Evolutionary conservation across 371 early-diverging fungal species (phyloP).

Genomic region (Lichtheimia ornata): DNA sequence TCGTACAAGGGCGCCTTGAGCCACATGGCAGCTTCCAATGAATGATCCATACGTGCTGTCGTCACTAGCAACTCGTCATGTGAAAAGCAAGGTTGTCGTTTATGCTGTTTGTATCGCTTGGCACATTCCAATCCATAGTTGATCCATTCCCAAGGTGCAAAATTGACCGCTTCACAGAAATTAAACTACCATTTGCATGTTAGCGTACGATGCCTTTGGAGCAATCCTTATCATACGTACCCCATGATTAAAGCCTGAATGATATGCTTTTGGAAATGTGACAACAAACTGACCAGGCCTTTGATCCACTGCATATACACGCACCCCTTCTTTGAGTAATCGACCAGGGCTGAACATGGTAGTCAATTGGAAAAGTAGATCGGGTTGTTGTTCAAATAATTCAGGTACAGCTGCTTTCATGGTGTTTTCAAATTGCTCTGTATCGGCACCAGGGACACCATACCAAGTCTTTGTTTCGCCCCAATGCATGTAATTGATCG

Average conservation of each 20-base stretch:
- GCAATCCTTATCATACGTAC: slow-evolving; percentile 38
- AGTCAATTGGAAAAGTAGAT: slow-evolving; percentile 89
- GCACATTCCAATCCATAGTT: slow-evolving; percentile 81
- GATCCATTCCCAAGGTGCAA: slow-evolving; percentile 92
- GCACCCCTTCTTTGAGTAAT: slow-evolving; percentile 74
- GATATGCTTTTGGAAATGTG: slow-evolving; percentile 95
- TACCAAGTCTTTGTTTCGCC: slow-evolving; percentile 99
- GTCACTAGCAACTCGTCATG: slow-evolving; percentile 88
- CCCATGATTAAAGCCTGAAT: slow-evolving; percentile 96
- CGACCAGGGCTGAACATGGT: slow-evolving; percentile 87
- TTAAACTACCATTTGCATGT: slow-evolving; percentile 63
- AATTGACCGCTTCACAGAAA: slow-evolving; percentile 96
- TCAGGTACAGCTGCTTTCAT: slow-evolving; percentile 86
- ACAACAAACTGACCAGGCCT: slow-evolving; percentile 93
- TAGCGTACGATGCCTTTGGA: background rate
- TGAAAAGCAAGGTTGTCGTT: slow-evolving; percentile 88
- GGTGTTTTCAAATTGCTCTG: slow-evolving; percentile 80
- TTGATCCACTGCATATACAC: slow-evolving; percentile 84
- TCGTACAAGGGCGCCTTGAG: slow-evolving; percentile 54
- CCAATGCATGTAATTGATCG: slow-evolving; percentile 95
- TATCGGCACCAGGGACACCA: slow-evolving; percentile 87
- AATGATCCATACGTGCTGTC: slow-evolving; percentile 49
- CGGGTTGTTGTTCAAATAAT: slow-evolving; percentile 88
- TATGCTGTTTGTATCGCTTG: slow-evolving; percentile 75
- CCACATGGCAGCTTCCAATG: slow-evolving; percentile 53